A percentile compares a stretch with the other conserved stretches of the same genome.
phyloP scores from a whole-genome alignment of 2,329 filamentous ascomycete genomes.

The Ceratocystis ficicola region DNA sequence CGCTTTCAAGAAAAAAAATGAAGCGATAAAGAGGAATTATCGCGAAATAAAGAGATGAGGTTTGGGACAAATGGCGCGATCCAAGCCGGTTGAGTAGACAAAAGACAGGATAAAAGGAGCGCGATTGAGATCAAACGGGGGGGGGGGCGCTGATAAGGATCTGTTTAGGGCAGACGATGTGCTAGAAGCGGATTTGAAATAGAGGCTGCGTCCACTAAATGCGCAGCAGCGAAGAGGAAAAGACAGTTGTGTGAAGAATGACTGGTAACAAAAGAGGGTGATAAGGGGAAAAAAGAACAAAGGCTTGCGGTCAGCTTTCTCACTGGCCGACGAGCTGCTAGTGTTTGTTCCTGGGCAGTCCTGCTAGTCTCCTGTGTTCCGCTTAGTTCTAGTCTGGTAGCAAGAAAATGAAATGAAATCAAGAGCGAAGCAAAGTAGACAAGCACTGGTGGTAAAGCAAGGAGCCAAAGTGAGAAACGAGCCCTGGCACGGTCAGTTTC shows the following conservation, averaged over 20 bases:
- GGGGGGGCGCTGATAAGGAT: slow-evolving; percentile 4
- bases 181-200: slow-evolving; percentile 1
- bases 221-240: not conserved
- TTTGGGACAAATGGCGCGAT: slow-evolving; percentile 12
- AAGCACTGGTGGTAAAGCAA: slow-evolving; percentile 4
- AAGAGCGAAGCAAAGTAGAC: not conserved
- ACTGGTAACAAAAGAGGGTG: not conserved
- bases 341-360: no score
- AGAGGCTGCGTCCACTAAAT: not conserved
- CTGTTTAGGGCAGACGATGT: not conserved
- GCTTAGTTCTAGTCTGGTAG: not conserved
- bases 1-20: slow-evolving; percentile 16
- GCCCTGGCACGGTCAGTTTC: slow-evolving; percentile 10
- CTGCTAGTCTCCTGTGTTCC: no score
- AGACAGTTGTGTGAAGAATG: not conserved
- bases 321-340: no score
- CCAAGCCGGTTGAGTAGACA: not conserved
- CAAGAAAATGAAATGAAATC: slow-evolving; percentile 5
- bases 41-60: not conserved
- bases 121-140: slow-evolving; percentile 11
- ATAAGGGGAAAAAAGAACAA: not conserved
- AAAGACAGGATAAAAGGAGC: slow-evolving; percentile 7
- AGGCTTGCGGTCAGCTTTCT: not conserved
- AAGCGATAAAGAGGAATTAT: slow-evolving; percentile 15
- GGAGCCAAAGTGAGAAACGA: slow-evolving; percentile 7